These are phyloP conservation scores for Penstemon newberryi DNA, from an alignment of 257 asterid species.

Conservation along the genomic window DNA sequence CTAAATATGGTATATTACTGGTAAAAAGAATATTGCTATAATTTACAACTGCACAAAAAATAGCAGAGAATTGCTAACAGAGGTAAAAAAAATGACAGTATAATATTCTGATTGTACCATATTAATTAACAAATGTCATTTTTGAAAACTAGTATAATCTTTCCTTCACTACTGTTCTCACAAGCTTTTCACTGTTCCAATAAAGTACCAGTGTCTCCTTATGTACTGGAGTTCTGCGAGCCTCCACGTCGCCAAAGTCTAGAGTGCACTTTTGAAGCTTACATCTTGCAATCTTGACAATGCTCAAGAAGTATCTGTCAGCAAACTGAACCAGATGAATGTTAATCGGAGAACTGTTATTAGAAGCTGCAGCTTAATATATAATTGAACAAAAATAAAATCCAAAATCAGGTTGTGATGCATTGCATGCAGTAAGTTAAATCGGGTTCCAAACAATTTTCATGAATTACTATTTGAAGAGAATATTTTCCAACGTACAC, in stretches of 20 bases:
- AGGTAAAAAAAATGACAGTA: too few species aligned
- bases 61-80: too few species aligned
- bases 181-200: conserved; percentile 62
- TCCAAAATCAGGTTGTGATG: not conserved
- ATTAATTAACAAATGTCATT: not conserved
- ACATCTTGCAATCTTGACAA: conserved; percentile 76
- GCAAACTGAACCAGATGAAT: conserved; percentile 45
- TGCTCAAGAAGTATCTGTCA: conserved; percentile 57
- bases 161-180: conserved; percentile 68
- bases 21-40: too few species aligned
- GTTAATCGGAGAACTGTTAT: conserved; percentile 12
- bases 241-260: conserved; percentile 33
- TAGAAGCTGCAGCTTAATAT: not conserved
- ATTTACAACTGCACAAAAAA: too few species aligned
- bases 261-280: conserved; percentile 45
- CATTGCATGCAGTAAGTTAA: not conserved
- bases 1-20: too few species aligned
- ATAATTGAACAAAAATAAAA: not conserved
- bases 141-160: conserved; percentile 44
- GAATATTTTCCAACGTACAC: conserved; percentile 45
- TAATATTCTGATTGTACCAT: not conserved
- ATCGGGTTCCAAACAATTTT: not conserved
- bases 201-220: conserved; percentile 63
- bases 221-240: conserved; percentile 57
- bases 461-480: not conserved